Conservation (phyloP, 2,329 filamentous ascomycete genomes). For the Phialophora expanda region DNA sequence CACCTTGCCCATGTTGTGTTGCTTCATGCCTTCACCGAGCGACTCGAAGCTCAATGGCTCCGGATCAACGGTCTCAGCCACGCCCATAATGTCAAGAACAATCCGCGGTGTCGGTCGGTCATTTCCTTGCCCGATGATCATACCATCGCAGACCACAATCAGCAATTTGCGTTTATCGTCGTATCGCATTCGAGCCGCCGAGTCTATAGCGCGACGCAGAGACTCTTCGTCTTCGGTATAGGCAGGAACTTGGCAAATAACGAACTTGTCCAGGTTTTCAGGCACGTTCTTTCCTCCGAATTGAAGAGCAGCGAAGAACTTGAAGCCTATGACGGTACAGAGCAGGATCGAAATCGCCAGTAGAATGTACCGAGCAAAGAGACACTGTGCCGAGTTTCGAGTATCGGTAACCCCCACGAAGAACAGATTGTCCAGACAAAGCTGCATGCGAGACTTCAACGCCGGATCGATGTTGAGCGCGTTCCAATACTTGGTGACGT, state of each 20-base stretch:
- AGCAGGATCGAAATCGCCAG: slow-evolving; percentile 82
- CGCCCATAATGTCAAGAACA: slow-evolving; percentile 93
- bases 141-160: slow-evolving; percentile 91
- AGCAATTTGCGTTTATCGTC: slow-evolving; percentile 98
- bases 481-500: slow-evolving; percentile 84
- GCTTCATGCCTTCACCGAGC: slow-evolving; percentile 91
- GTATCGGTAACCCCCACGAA: slow-evolving; percentile 93
- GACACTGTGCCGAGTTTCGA: slow-evolving; percentile 80
- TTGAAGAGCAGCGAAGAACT: slow-evolving; percentile 94
- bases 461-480: slow-evolving; percentile 64
- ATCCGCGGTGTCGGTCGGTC: slow-evolving; percentile 94
- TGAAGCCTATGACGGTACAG: slow-evolving; percentile 84
- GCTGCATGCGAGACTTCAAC: slow-evolving; percentile 70
- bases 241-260: slow-evolving; percentile 96
- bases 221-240: slow-evolving; percentile 99
- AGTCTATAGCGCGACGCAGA: slow-evolving; percentile 94
- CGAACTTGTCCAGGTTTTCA: slow-evolving; percentile 96
- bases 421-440: slow-evolving; percentile 92
- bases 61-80: slow-evolving; percentile 90
- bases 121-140: slow-evolving; percentile 99
- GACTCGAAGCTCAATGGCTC: slow-evolving; percentile 97
- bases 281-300: slow-evolving; percentile 90
- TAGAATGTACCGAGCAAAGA: slow-evolving; percentile 88
- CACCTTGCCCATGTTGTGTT: slow-evolving; percentile 99
- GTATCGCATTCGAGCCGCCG: slow-evolving; percentile 91